phyloP scores from a whole-genome alignment of 1,139 yeast genomes.

The Kazachstania sp. region DNA sequence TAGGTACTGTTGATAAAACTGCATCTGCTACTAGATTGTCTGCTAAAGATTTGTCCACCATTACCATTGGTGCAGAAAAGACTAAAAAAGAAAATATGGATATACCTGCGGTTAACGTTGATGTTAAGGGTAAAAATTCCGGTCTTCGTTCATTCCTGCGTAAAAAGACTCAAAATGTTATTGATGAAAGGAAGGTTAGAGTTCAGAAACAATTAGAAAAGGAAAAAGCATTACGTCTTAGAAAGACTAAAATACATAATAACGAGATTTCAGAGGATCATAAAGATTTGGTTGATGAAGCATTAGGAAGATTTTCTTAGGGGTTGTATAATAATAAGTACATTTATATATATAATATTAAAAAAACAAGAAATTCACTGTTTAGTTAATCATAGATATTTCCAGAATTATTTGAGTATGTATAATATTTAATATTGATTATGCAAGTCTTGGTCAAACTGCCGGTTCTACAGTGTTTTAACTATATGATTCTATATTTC shows the following conservation, averaged over 20 bases:
- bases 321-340: background rate
- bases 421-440: no score
- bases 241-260: conserved; percentile 38
- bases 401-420: no score
- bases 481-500: no score
- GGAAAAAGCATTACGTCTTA: conserved; percentile 67
- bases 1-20: conserved; percentile 76
- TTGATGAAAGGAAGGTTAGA: conserved; percentile 79
- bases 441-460: no score
- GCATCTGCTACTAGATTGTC: conserved; percentile 56
- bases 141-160: conserved; percentile 72
- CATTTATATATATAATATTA: background rate
- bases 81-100: conserved; percentile 34
- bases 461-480: no score
- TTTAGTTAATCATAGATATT: no score
- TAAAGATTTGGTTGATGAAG: conserved; percentile 30
- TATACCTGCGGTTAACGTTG: conserved; percentile 46
- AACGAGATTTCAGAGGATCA: conserved; percentile 41
- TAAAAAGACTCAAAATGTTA: conserved; percentile 77
- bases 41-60: conserved; percentile 48
- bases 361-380: background rate
- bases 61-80: conserved; percentile 35
- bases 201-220: conserved; percentile 66
- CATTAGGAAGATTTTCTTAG: conserved; percentile 26
- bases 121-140: conserved; percentile 72